Base-by-base conservation (phyloP, 306 rosid species). In the Fragaria nilgerrensis region DNA sequence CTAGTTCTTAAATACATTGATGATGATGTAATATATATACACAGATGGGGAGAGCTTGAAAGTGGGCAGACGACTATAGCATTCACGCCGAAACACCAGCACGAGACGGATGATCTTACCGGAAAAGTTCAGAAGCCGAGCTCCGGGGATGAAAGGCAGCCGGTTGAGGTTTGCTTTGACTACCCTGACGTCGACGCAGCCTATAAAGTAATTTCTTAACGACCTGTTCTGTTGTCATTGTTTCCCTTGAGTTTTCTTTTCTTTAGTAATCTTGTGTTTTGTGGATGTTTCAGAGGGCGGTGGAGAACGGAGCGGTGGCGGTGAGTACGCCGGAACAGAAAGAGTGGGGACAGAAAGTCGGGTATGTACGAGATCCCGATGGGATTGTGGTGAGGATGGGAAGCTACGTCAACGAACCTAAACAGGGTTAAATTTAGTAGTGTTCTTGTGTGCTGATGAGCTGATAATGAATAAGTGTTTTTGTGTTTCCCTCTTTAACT, bases 291-390 rank as follows among this genome's bases (percentile, higher is more conserved):
- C 84, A 95, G 97, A 65, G 83, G 75, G 98, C 98, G 72, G 92
- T 95, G 87, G 91, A 92, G 84, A 89, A 86, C 17, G 97, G 96
- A 2, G 98, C 93, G 10, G 89, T 79, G 88, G 43, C 86, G 49
- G 92, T 92, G 86, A 89, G 92, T 63, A 70, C 78, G 83, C 98
- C 96, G 3, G 93, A 89, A 77, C 23, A 45, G 11, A 92, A 89
- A 77, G 97, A 92, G 76, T 89, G 96, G 98, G 94, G 90, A 0
- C 98, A 92, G 85, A 95, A 83, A 81, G 97, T 92, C 23, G 96
- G 97, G 9, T 95, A 90, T 41, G 97, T 95, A 8, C 86, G 89
- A 58, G 98, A 92, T 70, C 80, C 82, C 10, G 94, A 95, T 70
- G 97, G 96, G 70, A 83, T 84, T 29, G 93, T 92, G 23, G 88